Percentiles rank a stretch among this genome's conserved stretches.
These are phyloP conservation scores for Phytophthora podocarpi DNA, from an alignment of 352 stramenopile genomes.

Conservation along the genomic window DNA sequence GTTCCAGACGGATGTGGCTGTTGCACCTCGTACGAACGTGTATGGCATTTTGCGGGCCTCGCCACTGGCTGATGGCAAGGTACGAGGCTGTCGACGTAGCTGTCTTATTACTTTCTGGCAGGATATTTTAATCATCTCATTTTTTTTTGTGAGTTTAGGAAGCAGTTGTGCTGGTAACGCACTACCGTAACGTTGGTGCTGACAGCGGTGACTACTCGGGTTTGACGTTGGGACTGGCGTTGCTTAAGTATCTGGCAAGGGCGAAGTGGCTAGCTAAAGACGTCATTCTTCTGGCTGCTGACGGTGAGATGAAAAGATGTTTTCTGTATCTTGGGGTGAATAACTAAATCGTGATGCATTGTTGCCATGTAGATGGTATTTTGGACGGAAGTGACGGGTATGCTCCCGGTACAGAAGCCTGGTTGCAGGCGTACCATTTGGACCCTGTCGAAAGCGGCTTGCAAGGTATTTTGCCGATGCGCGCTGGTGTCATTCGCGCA, in stretches of 20 bases:
- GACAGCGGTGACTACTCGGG: slow-evolving; percentile 54
- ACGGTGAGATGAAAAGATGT: slow-evolving; percentile 44
- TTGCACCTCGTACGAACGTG: slow-evolving; percentile 55
- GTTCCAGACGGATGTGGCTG: slow-evolving; percentile 34
- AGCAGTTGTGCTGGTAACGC: slow-evolving; percentile 71
- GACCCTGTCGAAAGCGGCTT: slow-evolving; percentile 39
- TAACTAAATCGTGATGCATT: slow-evolving; percentile 1
- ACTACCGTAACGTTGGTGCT: slow-evolving; percentile 65
- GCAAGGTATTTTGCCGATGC: slow-evolving; percentile 54
- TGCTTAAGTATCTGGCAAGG: slow-evolving; percentile 63
- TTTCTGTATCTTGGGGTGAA: neutral
- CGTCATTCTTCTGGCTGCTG: slow-evolving; percentile 76
- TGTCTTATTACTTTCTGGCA: neutral
- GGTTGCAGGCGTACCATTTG: slow-evolving; percentile 73
- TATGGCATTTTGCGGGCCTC: slow-evolving; percentile 83
- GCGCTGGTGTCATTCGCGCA: slow-evolving; percentile 77
- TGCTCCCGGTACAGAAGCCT: slow-evolving; percentile 68
- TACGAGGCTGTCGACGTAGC: slow-evolving; percentile 5
- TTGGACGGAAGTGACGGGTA: slow-evolving; percentile 67
- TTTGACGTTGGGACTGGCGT: slow-evolving; percentile 56
- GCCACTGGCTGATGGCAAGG: slow-evolving; percentile 77
- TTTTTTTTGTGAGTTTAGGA: slow-evolving; percentile 29
- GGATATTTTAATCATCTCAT: neutral
- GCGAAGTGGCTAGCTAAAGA: slow-evolving; percentile 86
- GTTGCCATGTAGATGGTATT: slow-evolving; percentile 49